Evolutionary conservation across 768 basidiomycete species (phyloP).

Genomic region (Russula virescens): DNA sequence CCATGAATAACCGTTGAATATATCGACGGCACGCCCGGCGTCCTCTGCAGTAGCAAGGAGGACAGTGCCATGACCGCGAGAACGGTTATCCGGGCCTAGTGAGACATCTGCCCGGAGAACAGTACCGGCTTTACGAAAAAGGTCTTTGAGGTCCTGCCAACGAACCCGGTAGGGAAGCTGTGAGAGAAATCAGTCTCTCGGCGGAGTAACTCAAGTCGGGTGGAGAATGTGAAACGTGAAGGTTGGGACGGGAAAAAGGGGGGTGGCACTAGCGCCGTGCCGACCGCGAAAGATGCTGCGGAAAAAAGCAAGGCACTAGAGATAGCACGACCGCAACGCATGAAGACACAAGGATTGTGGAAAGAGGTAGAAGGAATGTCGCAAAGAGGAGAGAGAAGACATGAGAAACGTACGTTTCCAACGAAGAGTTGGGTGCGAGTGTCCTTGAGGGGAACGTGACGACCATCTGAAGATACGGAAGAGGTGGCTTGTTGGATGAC

Average conservation of each 20-base stretch:
- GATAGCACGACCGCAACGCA: background rate
- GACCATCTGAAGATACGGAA: slow-evolving; percentile 45
- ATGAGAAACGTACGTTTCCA: slow-evolving; percentile 67
- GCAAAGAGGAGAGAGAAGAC: background rate
- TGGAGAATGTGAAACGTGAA: slow-evolving; percentile 11
- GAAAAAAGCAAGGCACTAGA: slow-evolving; percentile 4
- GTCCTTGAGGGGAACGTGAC: slow-evolving; percentile 54
- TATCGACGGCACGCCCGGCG: slow-evolving; percentile 88
- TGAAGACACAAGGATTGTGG: background rate
- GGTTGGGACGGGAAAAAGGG: background rate
- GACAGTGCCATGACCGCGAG: slow-evolving; percentile 91
- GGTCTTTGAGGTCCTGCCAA: slow-evolving; percentile 99
- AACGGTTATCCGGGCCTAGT: slow-evolving; percentile 79
- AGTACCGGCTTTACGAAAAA: slow-evolving; percentile 90
- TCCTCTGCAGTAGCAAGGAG: slow-evolving; percentile 92
- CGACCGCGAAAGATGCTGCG: background rate
- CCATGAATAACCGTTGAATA: slow-evolving; percentile 98
- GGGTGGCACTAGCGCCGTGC: background rate
- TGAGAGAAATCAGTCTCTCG: background rate
- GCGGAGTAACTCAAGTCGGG: background rate
- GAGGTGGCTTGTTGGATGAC: slow-evolving; percentile 90
- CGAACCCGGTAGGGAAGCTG: slow-evolving; percentile 95
- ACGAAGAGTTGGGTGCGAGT: slow-evolving; percentile 95
- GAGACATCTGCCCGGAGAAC: slow-evolving; percentile 47
- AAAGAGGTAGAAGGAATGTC: background rate